phyloP scores from a whole-genome alignment of 208 protist genomes.

The Balamuthia mandrillaris region DNA sequence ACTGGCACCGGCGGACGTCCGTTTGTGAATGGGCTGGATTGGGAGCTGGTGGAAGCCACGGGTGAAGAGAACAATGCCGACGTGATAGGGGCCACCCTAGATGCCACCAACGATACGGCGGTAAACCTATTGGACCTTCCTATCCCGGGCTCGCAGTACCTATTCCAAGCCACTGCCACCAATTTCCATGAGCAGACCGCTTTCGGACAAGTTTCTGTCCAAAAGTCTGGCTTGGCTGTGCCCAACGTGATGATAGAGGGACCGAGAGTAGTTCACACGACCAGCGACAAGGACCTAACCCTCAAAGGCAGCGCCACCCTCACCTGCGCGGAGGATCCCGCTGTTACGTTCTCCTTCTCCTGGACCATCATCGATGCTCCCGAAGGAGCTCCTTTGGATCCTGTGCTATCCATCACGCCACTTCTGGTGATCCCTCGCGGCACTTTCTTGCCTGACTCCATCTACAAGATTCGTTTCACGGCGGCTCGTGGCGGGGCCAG shows the following conservation, averaged over 20 bases:
- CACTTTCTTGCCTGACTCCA: not conserved
- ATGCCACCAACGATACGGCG: too few species aligned
- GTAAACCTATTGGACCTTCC: too few species aligned
- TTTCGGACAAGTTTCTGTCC: too few species aligned
- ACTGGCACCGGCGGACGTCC: too few species aligned
- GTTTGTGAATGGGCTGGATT: too few species aligned
- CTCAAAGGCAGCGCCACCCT: conserved; percentile 11
- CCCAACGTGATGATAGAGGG: conserved; percentile 5
- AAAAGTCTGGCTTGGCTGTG: too few species aligned
- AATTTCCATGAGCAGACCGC: too few species aligned
- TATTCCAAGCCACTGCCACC: too few species aligned
- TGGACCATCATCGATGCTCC: not conserved
- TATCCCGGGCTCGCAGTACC: too few species aligned
- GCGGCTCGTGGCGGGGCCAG: not conserved
- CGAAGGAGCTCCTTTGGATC: not conserved
- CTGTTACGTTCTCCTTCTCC: conserved; percentile 14
- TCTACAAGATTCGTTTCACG: not conserved
- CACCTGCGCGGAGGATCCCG: not conserved
- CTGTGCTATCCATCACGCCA: not conserved
- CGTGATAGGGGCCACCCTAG: too few species aligned
- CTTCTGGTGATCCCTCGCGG: not conserved
- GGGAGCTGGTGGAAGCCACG: too few species aligned
- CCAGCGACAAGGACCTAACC: not conserved
- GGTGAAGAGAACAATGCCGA: too few species aligned
- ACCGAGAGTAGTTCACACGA: not conserved